Conservation (phyloP, 1,139 yeast genomes). For the Citeromyces siamensis region DNA sequence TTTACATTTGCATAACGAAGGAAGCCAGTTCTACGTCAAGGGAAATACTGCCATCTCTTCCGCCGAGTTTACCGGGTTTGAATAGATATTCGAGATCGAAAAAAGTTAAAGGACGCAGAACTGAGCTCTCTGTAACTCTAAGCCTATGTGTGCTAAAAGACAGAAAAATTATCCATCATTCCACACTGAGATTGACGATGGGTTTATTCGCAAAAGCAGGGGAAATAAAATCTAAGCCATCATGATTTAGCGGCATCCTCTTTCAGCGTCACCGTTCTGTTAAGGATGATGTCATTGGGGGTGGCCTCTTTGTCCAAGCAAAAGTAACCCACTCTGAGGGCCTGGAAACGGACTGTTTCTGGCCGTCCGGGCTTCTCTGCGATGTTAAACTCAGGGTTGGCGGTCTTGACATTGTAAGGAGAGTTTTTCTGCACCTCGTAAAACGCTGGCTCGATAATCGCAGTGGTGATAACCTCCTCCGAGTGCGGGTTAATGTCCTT, state of each 20-base stretch:
- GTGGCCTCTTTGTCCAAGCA: conserved; percentile 76
- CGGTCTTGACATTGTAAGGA: conserved; percentile 64
- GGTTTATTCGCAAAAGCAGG: too few species aligned
- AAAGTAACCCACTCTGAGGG: conserved; percentile 93
- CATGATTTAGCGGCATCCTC: conserved; percentile 54
- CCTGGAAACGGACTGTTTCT: conserved; percentile 95
- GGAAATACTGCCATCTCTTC: too few species aligned
- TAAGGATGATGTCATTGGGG: conserved; percentile 47
- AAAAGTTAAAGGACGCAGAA: too few species aligned
- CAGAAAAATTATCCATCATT: too few species aligned
- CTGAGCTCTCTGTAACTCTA: too few species aligned
- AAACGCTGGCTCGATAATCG: conserved; percentile 75
- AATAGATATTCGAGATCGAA: too few species aligned
- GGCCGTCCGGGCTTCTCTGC: conserved; percentile 47
- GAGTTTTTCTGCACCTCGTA: conserved; percentile 52
- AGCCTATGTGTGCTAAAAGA: too few species aligned
- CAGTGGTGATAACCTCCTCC: conserved; percentile 51
- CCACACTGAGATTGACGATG: too few species aligned
- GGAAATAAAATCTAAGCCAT: conserved; percentile 1
- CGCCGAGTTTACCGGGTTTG: too few species aligned
- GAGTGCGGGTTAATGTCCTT: conserved; percentile 74
- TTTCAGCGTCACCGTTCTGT: conserved; percentile 83
- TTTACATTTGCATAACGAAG: too few species aligned
- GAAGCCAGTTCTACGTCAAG: too few species aligned
- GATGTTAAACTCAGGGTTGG: conserved; percentile 60